Base-by-base conservation (phyloP, 148 eudicot species). In the Limonium bicolor region DNA sequence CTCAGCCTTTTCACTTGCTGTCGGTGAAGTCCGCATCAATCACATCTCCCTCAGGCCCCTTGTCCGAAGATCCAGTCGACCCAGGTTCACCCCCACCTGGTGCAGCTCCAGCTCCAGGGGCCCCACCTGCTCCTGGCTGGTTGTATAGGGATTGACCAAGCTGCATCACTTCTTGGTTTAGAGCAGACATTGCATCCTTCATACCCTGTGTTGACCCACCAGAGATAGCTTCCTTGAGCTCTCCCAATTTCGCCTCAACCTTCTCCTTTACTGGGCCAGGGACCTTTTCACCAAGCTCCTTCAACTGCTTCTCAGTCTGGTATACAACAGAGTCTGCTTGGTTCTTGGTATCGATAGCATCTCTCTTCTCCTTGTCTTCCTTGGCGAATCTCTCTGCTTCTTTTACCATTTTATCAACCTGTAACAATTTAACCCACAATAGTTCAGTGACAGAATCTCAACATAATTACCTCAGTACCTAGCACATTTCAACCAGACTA, bases 301-400 rank as follows among this genome's bases (percentile, higher is more conserved):
- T 69, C 27, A 69, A 36, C 57, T 69, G 74, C 51, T 64, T 64
- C 43, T 69, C 74, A 2, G 74, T 69, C 21, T 69, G 70, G 57
- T 69, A 69, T 8, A 69, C 74, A 4, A 69, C 70, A 0, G 70
- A 69, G 53, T 69, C 70, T 2, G 74, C 74, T 23, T 64, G 70
- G 39, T 69, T 69, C 59, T 64, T 64, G 13, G 70, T 69, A 51
- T 69, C 74, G 17, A 69, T 64, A 7, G 66, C 70, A 11, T 64
- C 70, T 47, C 74, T 48, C 66, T 64, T 69, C 45, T 69, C 70
- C 55, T 69, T 69, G 41, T 69, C 70, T 58, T 69, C 74, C 55
- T 60, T 52, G 4, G 66, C 60, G 30, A 55, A 69, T 39, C 14
- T 53, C 56, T 69, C 70, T 0, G 70, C 74, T 32, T 60, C 70